Percentiles rank a stretch among this genome's conserved stretches.
These are phyloP conservation scores for Pneumocystis jirovecii DNA, from an alignment of 1,139 yeast species.

Conservation along the genomic window DNA sequence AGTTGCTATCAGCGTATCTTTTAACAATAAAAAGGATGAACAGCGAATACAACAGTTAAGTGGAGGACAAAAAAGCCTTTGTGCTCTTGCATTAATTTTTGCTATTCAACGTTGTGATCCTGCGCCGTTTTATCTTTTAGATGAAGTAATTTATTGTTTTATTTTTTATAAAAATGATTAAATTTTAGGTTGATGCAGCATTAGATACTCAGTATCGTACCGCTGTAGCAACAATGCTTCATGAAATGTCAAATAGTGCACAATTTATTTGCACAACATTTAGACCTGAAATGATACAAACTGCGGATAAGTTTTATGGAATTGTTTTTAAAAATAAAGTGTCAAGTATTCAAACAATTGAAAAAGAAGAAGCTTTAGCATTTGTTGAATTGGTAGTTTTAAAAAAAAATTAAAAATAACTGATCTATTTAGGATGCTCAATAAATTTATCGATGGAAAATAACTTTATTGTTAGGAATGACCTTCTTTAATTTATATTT, in stretches of 20 bases:
- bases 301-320: constrained; percentile 77
- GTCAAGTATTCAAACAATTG: constrained; percentile 60
- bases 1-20: constrained; percentile 76
- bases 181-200: constrained; percentile 76
- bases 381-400: constrained; percentile 40
- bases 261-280: constrained; percentile 95
- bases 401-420: neutral
- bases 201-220: constrained; percentile 84
- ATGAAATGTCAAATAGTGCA: constrained; percentile 46
- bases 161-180: neutral
- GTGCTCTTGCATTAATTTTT: constrained; percentile 83
- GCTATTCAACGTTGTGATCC: constrained; percentile 94
- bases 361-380: constrained; percentile 55
- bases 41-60: constrained; percentile 80
- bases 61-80: constrained; percentile 90
- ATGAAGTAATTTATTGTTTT: neutral
- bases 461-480: neutral
- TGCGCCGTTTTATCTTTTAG: constrained; percentile 81
- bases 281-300: constrained; percentile 80
- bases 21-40: constrained; percentile 74
- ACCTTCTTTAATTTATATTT: neutral
- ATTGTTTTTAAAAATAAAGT: constrained; percentile 74
- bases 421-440: neutral
- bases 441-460: neutral
- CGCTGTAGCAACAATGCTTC: constrained; percentile 68